Evolutionary conservation across 2,329 filamentous ascomycete genomes (phyloP).

Genomic region (Berkeleyomyces rouxiae): DNA sequence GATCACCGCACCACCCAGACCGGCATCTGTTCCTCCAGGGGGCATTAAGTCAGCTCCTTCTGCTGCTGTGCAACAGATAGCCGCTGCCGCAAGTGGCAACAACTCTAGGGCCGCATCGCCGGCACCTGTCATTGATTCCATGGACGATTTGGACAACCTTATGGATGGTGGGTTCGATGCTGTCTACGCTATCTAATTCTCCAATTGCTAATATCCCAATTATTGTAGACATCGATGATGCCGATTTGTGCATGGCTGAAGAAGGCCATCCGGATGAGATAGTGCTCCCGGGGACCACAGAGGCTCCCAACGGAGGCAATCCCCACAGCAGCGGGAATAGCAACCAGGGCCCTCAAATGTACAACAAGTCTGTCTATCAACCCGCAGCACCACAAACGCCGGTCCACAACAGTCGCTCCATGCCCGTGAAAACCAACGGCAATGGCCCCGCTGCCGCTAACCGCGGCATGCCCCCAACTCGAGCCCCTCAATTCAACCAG

Average conservation of each 20-base stretch:
- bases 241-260: constrained; percentile 54
- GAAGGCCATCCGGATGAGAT: constrained; percentile 64
- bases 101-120: constrained; percentile 9
- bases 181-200: background rate
- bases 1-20: background rate
- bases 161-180: constrained; percentile 16
- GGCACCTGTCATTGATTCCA: constrained; percentile 9
- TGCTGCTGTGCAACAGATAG: constrained; percentile 19
- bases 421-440: background rate
- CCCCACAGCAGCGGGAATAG: constrained; percentile 3
- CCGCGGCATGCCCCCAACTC: background rate
- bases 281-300: constrained; percentile 27
- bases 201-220: background rate
- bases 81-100: constrained; percentile 17
- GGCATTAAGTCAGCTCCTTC: background rate
- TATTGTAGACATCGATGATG: constrained; percentile 52
- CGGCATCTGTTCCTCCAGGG: background rate
- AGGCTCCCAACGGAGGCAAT: background rate
- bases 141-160: constrained; percentile 16
- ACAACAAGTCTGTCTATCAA: constrained; percentile 2
- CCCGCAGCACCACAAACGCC: constrained; percentile 4
- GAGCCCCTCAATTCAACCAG: constrained; percentile 1
- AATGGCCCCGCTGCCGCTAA: background rate
- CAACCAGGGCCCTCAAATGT: constrained; percentile 15
- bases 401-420: background rate